Percentiles rank a stretch among this genome's conserved stretches.
Evolutionary conservation across 2,329 filamentous ascomycete species (phyloP).

Genomic region (Beauveria medogensis): DNA sequence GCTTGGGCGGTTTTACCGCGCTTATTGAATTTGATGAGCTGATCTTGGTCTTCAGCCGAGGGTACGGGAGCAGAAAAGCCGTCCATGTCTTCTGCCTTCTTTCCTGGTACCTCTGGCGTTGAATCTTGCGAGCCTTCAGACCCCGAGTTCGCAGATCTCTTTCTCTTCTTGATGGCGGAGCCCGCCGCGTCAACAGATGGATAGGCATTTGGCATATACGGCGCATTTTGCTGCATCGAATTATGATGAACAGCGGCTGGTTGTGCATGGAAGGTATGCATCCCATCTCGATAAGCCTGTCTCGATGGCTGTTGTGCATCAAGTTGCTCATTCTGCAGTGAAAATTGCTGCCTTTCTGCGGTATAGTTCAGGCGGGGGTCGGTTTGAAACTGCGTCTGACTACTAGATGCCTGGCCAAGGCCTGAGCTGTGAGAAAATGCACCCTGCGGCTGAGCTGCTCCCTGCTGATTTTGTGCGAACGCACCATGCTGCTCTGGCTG

Average conservation of each 20-base stretch:
- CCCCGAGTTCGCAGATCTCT: conserved; percentile 10
- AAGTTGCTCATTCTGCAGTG: conserved; percentile 2
- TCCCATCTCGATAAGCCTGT: background rate
- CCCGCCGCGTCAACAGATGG: background rate
- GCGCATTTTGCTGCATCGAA: conserved; percentile 9
- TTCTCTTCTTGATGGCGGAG: background rate
- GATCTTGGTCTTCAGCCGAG: conserved; percentile 25
- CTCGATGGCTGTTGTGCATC: conserved; percentile 1
- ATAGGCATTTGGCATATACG: conserved; percentile 13
- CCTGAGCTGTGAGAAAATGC: conserved; percentile 8
- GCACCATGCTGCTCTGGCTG: conserved; percentile 14
- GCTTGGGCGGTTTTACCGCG: conserved; percentile 29
- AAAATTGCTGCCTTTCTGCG: conserved; percentile 10
- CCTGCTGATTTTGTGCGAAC: conserved; percentile 17
- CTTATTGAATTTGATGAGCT: conserved; percentile 31
- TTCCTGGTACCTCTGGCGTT: conserved; percentile 20
- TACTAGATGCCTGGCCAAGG: conserved; percentile 21
- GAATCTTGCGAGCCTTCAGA: conserved; percentile 21
- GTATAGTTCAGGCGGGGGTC: background rate
- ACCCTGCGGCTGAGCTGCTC: conserved; percentile 11
- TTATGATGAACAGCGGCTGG: background rate
- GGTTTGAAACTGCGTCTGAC: conserved; percentile 18
- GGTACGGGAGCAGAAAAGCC: conserved; percentile 23
- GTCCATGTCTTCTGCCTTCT: conserved; percentile 29
- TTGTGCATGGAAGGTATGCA: background rate